Conservation (phyloP, 495 filamentous ascomycete species). For the Gamarada debralockiae region DNA sequence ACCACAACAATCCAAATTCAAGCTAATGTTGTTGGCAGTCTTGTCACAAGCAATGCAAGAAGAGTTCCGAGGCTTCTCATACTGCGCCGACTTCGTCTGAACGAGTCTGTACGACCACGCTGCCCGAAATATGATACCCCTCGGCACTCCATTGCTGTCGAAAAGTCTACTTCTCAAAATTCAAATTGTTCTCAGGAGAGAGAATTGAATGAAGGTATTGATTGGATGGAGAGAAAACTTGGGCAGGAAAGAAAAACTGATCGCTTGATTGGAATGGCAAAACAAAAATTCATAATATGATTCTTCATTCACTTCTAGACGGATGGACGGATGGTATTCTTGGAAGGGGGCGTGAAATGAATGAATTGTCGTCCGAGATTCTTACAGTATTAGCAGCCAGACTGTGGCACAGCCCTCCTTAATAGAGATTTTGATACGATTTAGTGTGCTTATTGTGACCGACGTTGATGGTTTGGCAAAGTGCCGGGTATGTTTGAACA, state of each 20-base stretch:
- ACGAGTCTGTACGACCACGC: neutral
- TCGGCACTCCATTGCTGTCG: neutral
- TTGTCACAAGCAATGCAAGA: constrained; percentile 99
- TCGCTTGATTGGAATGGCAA: neutral
- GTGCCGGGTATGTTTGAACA: too few species aligned
- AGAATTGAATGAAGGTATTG: neutral
- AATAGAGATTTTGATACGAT: constrained; percentile 22
- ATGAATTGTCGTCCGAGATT: constrained; percentile 8
- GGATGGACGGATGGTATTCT: constrained; percentile 7
- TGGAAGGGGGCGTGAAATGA: neutral
- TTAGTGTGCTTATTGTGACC: neutral
- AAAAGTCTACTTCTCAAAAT: neutral
- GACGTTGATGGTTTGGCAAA: neutral
- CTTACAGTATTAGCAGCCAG: constrained; percentile 10
- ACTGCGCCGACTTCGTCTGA: constrained; percentile 40
- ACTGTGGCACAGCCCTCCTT: constrained; percentile 9
- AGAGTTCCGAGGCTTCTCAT: constrained; percentile 99
- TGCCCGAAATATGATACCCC: neutral
- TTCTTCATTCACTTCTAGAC: constrained; percentile 23
- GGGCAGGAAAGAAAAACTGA: neutral
- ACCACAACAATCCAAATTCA: constrained; percentile 14
- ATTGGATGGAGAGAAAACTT: neutral
- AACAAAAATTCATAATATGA: constrained; percentile 12
- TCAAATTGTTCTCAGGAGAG: neutral
- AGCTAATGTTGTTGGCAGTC: constrained; percentile 50